phyloP scores from a whole-genome alignment of 495 filamentous ascomycete genomes.

The Rhizodiscina lignyota region DNA sequence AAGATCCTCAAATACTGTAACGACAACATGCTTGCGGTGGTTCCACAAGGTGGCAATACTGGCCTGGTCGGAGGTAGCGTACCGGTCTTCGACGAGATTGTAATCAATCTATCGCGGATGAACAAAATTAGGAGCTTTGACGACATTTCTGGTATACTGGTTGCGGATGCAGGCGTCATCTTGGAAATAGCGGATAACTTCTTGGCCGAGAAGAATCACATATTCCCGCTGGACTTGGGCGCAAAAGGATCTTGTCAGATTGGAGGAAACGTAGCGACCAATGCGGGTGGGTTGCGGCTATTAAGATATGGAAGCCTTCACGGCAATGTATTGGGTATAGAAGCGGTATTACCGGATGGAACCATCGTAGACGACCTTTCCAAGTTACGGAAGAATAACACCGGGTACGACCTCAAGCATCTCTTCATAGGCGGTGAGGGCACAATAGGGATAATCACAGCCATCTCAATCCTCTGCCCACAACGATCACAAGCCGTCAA shows the following conservation, averaged over 20 bases:
- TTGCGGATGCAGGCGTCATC: constrained; percentile 80
- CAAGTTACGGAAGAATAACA: constrained; percentile 91
- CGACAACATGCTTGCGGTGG: constrained; percentile 73
- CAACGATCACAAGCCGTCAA: constrained; percentile 33
- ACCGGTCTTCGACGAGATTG: constrained; percentile 94
- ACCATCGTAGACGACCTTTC: constrained; percentile 79
- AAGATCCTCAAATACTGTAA: constrained; percentile 87
- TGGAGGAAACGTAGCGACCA: constrained; percentile 95
- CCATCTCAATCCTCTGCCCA: constrained; percentile 74
- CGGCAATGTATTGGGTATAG: constrained; percentile 78
- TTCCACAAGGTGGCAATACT: constrained; percentile 96
- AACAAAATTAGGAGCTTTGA: constrained; percentile 85
- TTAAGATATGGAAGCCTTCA: constrained; percentile 89
- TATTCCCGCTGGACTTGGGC: constrained; percentile 90
- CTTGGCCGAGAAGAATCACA: constrained; percentile 58
- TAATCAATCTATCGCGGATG: constrained; percentile 77
- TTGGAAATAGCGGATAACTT: constrained; percentile 76
- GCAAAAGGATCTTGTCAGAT: constrained; percentile 96
- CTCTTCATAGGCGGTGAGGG: constrained; percentile 92
- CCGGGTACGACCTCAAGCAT: constrained; percentile 94
- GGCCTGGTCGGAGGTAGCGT: constrained; percentile 89
- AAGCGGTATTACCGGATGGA: constrained; percentile 84
- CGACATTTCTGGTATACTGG: constrained; percentile 75
- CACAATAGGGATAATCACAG: constrained; percentile 87
- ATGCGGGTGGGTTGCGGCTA: constrained; percentile 80